A percentile compares a stretch with the other conserved stretches of the same genome.
phyloP scores from a whole-genome alignment of 768 basidiomycete species.

The Mycena crocata region DNA sequence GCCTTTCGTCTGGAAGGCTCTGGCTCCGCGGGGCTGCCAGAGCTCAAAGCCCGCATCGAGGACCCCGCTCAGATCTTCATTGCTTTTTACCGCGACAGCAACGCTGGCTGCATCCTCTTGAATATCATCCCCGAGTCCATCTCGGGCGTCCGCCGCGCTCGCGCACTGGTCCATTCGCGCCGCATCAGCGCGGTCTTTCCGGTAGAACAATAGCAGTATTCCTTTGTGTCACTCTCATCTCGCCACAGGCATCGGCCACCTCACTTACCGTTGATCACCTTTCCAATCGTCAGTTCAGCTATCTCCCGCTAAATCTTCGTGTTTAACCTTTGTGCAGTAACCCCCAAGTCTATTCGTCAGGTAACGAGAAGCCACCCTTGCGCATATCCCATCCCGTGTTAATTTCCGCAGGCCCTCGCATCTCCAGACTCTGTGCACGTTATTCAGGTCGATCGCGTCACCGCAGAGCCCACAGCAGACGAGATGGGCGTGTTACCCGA shows the following conservation, averaged over 20 bases:
- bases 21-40: constrained; percentile 56
- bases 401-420: constrained; percentile 25
- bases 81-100: constrained; percentile 57
- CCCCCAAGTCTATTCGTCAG: constrained; percentile 50
- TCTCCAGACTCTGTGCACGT: constrained; percentile 34
- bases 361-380: constrained; percentile 36
- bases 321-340: no score
- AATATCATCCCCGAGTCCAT: constrained; percentile 58
- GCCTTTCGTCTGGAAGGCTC: constrained; percentile 53
- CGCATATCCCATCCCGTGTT: constrained; percentile 6
- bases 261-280: constrained; percentile 59
- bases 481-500: constrained; percentile 20
- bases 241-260: constrained; percentile 55
- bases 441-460: constrained; percentile 28
- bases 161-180: constrained; percentile 60
- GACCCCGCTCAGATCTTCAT: constrained; percentile 54
- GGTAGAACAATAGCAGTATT: constrained; percentile 39
- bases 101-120: constrained; percentile 54
- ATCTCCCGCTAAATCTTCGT: no score
- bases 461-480: constrained; percentile 20
- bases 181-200: constrained; percentile 59
- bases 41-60: constrained; percentile 57
- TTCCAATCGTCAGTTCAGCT: no score
- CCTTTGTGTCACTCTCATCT: constrained; percentile 11
- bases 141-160: constrained; percentile 54